These are phyloP conservation scores for Lathyrus oleraceus DNA, from an alignment of 306 rosid species.

Conservation along the genomic window DNA sequence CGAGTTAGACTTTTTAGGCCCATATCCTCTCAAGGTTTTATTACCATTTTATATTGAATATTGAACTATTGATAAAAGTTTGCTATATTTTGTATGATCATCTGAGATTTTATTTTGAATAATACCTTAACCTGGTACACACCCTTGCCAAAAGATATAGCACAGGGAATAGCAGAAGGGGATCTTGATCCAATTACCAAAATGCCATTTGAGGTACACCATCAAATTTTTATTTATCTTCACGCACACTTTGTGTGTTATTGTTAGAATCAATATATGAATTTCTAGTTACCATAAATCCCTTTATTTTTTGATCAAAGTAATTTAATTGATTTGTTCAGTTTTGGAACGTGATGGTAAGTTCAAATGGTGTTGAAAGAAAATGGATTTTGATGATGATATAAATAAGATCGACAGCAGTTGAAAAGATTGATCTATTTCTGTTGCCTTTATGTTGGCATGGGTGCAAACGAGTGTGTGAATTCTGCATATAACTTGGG, in stretches of 20 bases:
- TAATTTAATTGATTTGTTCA: slow-evolving; percentile 12
- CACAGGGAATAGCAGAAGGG: slow-evolving; percentile 87
- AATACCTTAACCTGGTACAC: slow-evolving; percentile 67
- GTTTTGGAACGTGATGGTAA: slow-evolving; percentile 6
- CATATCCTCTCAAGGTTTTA: slow-evolving; percentile 68
- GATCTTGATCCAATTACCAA: slow-evolving; percentile 87
- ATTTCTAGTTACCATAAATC: slow-evolving; percentile 18
- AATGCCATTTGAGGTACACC: slow-evolving; percentile 68
- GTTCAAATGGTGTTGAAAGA: slow-evolving; percentile 1
- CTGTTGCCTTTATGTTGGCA: neutral
- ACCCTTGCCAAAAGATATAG: slow-evolving; percentile 62
- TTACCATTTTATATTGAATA: slow-evolving; percentile 13
- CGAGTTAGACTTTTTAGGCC: slow-evolving; percentile 82
- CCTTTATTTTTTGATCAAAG: slow-evolving; percentile 6
- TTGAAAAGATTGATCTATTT: neutral
- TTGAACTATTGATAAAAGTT: slow-evolving; percentile 9
- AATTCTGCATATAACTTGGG: slow-evolving; percentile 21
- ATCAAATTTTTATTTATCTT: slow-evolving; percentile 26
- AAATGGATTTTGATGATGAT: slow-evolving; percentile 22
- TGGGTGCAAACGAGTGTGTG: slow-evolving; percentile 19
- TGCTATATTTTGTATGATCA: slow-evolving; percentile 28
- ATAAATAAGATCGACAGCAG: slow-evolving; percentile 11
- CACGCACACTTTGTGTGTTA: neutral
- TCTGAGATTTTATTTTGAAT: slow-evolving; percentile 31
- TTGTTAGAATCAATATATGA: slow-evolving; percentile 16